These are phyloP conservation scores for Lentinula lateritia DNA, from an alignment of 768 basidiomycete genomes.

Conservation along the genomic window DNA sequence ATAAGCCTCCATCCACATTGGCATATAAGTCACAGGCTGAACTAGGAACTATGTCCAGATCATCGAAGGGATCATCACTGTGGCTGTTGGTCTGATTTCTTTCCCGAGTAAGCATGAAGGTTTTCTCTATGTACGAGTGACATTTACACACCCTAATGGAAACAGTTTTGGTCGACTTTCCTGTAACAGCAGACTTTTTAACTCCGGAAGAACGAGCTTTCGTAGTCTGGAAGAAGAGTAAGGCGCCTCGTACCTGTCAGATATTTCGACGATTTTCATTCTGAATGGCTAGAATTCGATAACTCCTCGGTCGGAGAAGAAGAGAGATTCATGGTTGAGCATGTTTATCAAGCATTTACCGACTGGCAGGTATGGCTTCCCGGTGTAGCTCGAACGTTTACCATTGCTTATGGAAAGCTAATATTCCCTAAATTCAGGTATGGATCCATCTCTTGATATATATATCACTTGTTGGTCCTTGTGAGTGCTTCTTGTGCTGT, in stretches of 20 bases:
- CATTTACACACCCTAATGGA: not conserved
- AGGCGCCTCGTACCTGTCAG: conserved; percentile 6
- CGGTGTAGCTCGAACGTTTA: not conserved
- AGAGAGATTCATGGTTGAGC: conserved; percentile 50
- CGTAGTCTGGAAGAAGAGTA: conserved; percentile 52
- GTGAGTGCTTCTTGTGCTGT: conserved; percentile 32
- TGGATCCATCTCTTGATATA: conserved; percentile 55
- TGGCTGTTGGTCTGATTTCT: conserved; percentile 48
- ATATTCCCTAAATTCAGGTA: conserved; percentile 11
- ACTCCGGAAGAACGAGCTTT: conserved; percentile 55
- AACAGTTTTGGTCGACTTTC: conserved; percentile 58
- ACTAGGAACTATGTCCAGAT: conserved; percentile 30
- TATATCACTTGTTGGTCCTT: conserved; percentile 51
- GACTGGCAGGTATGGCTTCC: conserved; percentile 55
- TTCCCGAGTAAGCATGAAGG: conserved; percentile 34
- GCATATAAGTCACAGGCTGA: not conserved
- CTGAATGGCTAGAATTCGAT: conserved; percentile 36
- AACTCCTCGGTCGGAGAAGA: conserved; percentile 56
- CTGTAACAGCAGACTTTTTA: conserved; percentile 51
- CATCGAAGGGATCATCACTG: conserved; percentile 59
- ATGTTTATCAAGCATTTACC: conserved; percentile 44
- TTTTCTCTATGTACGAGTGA: too few relatives aligned
- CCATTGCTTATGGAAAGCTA: not conserved
- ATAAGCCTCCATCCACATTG: conserved; percentile 24
- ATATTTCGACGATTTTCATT: not conserved